Evolutionary conservation across 495 filamentous ascomycete species (phyloP), one percentile per base, ranked within the genome.

Genomic region (Tuber magnatum): DNA sequence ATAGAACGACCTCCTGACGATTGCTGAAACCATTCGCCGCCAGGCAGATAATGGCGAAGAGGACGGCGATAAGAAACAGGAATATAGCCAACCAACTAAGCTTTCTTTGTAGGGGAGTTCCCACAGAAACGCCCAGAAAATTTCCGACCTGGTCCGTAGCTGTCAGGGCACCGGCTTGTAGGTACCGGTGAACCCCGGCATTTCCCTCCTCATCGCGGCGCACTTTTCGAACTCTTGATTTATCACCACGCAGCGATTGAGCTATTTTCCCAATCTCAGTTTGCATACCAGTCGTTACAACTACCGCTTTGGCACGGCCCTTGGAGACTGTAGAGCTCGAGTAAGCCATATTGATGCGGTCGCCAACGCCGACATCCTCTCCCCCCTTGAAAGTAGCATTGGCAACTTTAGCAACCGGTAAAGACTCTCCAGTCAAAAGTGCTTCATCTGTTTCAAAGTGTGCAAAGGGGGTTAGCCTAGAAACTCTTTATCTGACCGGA

Each of bases 61-160:
- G 56, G 39, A 88, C 80, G 24, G 86, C 87, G 79, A 87, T 81
- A 4, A 80, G 78, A 73, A 88, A 87, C 39, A 88, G 82, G 10
- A 86, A 72, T 42, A 87, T 83, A 5, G 87, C 87, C 32, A 88
- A 78, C 82, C 83, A 86, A 48, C 85, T 86, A 4, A 88, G 81
- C 73, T 88, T 88, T 43, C 83, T 81, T 73, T 88, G 87, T 3
- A 88, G 83, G 42, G 87, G 87, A 24, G 87, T 88, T 4, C 87
- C 87, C n/a, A 88, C 85, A 71, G 90, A 91, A 78, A 90, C 87
- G 16, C 90, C 90, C 51, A 92, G 86, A 78, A 92, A 94, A 8
- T 86, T 85, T 6, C 91, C 91, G 71, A 92, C 84, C 18, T 87
- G 88, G 83, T 93, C 91, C 4, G 86, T 85, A 14, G 86, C 84